These are phyloP conservation scores for Pontederia crassipes DNA, from an alignment of 176 grass and related monocot genomes.

Conservation along the genomic window DNA sequence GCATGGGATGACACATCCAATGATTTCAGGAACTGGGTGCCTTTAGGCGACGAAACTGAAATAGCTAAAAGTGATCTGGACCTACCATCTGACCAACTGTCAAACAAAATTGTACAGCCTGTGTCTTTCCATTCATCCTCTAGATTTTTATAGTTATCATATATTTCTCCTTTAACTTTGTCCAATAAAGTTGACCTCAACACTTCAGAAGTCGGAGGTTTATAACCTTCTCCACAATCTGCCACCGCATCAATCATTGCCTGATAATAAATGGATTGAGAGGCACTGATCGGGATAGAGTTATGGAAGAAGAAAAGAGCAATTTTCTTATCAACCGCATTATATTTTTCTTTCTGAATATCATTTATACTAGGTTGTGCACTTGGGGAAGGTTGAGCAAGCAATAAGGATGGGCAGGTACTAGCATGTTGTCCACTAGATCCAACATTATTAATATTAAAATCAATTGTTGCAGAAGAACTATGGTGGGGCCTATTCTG, in stretches of 20 bases:
- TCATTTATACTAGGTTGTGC: constrained; percentile 11
- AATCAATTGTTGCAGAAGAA: constrained; percentile 13
- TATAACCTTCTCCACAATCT: constrained; percentile 21
- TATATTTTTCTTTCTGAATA: constrained; percentile 18
- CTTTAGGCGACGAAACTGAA: constrained; percentile 18
- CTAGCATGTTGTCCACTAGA: constrained; percentile 19
- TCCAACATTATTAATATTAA: constrained; percentile 16
- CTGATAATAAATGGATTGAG: constrained; percentile 20
- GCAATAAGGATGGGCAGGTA: constrained; percentile 20
- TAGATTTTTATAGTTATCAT: constrained; percentile 12
- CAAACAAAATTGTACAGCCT: constrained; percentile 21
- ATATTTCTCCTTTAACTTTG: constrained; percentile 18
- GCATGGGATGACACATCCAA: constrained; percentile 19
- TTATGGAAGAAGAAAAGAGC: constrained; percentile 21
- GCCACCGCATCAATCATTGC: constrained; percentile 19
- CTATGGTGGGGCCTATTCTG: constrained; percentile 16
- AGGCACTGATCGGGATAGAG: constrained; percentile 15
- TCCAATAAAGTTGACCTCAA: constrained; percentile 20
- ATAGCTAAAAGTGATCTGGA: constrained; percentile 20
- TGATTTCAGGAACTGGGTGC: constrained; percentile 11
- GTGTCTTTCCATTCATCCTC: constrained; percentile 18
- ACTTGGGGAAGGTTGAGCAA: constrained; percentile 9
- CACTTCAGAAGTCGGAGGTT: constrained; percentile 12
- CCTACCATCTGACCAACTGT: constrained; percentile 22
- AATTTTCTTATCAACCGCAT: constrained; percentile 18